A percentile compares a stretch with the other conserved stretches of the same genome.
Conservation (phyloP, 2,329 filamentous ascomycete species). For the Fusarium multiceps region DNA sequence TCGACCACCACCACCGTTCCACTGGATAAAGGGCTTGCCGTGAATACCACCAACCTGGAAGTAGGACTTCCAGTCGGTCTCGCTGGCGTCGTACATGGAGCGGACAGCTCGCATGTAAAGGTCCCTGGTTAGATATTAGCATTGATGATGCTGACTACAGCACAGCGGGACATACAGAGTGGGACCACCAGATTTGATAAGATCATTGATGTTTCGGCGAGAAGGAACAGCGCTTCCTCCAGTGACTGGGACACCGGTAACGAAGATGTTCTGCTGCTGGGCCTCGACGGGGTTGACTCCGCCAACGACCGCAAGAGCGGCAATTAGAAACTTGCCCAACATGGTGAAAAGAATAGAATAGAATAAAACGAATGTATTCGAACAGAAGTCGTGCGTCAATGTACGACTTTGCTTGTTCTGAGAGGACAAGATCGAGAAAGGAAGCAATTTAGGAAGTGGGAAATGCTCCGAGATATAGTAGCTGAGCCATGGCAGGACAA, state of each 20-base stretch:
- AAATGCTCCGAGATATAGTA: conserved; percentile 34
- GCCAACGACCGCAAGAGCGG: conserved; percentile 44
- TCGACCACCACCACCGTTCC: conserved; percentile 54
- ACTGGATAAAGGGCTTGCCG: conserved; percentile 56
- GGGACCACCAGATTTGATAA: conserved; percentile 56
- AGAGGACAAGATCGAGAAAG: conserved; percentile 22
- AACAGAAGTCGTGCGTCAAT: conserved; percentile 36
- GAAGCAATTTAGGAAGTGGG: conserved; percentile 13
- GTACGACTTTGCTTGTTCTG: conserved; percentile 37
- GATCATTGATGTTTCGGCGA: conserved; percentile 60
- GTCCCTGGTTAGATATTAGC: conserved; percentile 54
- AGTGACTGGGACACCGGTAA: conserved; percentile 56
- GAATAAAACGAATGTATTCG: conserved; percentile 32
- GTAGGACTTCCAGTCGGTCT: conserved; percentile 59
- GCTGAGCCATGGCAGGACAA: conserved; percentile 27
- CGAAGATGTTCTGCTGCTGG: conserved; percentile 43
- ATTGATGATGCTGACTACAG: background rate
- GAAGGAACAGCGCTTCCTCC: conserved; percentile 56
- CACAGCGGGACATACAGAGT: conserved; percentile 54
- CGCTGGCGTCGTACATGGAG: conserved; percentile 55
- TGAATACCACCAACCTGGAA: conserved; percentile 63
- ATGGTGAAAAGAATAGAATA: conserved; percentile 28
- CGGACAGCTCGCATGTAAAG: conserved; percentile 61
- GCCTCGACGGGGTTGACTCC: conserved; percentile 41
- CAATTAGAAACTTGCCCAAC: conserved; percentile 36